phyloP scores from a whole-genome alignment of 768 basidiomycete species.

The Mrakia frigida region DNA sequence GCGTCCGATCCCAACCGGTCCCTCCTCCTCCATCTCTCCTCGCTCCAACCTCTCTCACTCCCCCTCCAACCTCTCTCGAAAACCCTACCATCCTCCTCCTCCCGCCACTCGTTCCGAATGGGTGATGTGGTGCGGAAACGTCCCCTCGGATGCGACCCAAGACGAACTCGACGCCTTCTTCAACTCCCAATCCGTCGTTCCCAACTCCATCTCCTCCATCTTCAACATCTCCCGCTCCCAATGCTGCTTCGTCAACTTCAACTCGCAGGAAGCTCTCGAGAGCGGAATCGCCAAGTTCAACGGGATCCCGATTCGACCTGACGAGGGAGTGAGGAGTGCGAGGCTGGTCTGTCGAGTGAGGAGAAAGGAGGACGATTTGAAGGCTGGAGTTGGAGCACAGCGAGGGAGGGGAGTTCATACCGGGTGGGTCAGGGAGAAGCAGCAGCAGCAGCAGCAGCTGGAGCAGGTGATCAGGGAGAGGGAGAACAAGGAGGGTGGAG shows the following conservation, averaged over 20 bases:
- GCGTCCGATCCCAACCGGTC: not conserved
- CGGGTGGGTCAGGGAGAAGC: slow-evolving; percentile 67
- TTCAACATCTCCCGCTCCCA: slow-evolving; percentile 92
- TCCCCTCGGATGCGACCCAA: slow-evolving; percentile 58
- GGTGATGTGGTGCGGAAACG: slow-evolving; percentile 27
- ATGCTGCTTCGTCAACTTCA: slow-evolving; percentile 90
- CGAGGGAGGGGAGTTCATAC: slow-evolving; percentile 77
- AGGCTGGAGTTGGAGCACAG: slow-evolving; percentile 86
- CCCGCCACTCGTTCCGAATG: slow-evolving; percentile 16
- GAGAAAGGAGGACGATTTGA: slow-evolving; percentile 73
- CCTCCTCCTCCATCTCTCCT: not conserved
- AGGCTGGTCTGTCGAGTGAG: slow-evolving; percentile 77
- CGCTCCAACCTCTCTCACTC: not conserved
- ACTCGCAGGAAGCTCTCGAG: slow-evolving; percentile 57
- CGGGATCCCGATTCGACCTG: slow-evolving; percentile 61
- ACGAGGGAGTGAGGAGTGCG: slow-evolving; percentile 63
- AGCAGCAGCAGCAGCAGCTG: slow-evolving; percentile 45
- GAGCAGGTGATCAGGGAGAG: not conserved
- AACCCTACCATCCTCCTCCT: slow-evolving; percentile 28
- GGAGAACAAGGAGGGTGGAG: slow-evolving; percentile 27
- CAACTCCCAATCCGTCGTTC: slow-evolving; percentile 44
- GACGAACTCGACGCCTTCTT: slow-evolving; percentile 86
- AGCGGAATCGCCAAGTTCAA: slow-evolving; percentile 68
- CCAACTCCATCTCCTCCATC: slow-evolving; percentile 58
- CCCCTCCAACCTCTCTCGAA: slow-evolving; percentile 16